phyloP scores from a whole-genome alignment of 2,329 filamentous ascomycete species.

The Verticillium alfalfae region DNA sequence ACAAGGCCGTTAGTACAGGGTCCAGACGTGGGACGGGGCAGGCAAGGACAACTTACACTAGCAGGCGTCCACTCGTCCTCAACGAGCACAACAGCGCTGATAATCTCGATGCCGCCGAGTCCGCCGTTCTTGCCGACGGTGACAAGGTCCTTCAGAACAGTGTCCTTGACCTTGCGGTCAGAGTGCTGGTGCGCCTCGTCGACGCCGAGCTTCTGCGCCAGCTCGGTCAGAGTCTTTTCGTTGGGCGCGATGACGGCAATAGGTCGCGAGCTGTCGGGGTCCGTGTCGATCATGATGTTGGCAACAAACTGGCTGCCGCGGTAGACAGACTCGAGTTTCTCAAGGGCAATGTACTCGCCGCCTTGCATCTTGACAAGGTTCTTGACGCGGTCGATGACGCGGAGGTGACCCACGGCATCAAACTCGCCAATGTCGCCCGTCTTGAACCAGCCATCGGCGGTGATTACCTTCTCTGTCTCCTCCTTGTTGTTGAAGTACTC shows the following conservation, averaged over 20 bases:
- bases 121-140: slow-evolving; percentile 59
- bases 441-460: slow-evolving; percentile 90
- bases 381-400: slow-evolving; percentile 94
- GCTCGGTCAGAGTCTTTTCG: slow-evolving; percentile 55
- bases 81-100: slow-evolving; percentile 70
- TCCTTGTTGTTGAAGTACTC: slow-evolving; percentile 83
- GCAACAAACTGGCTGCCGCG: slow-evolving; percentile 71
- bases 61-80: slow-evolving; percentile 86
- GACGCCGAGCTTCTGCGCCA: slow-evolving; percentile 58
- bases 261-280: slow-evolving; percentile 67
- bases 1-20: no score
- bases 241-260: slow-evolving; percentile 73
- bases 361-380: slow-evolving; percentile 94
- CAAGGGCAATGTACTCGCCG: slow-evolving; percentile 93
- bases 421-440: slow-evolving; percentile 95
- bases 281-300: slow-evolving; percentile 85
- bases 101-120: slow-evolving; percentile 65
- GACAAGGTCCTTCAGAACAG: slow-evolving; percentile 64
- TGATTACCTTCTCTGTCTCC: slow-evolving; percentile 74
- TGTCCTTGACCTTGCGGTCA: slow-evolving; percentile 57
- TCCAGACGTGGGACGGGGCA: background rate
- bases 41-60: slow-evolving; percentile 57
- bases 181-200: slow-evolving; percentile 62
- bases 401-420: slow-evolving; percentile 70
- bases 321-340: slow-evolving; percentile 92